phyloP scores from a whole-genome alignment of 192 early-diverging fungal genomes.

The Linnemannia schmuckeri region DNA sequence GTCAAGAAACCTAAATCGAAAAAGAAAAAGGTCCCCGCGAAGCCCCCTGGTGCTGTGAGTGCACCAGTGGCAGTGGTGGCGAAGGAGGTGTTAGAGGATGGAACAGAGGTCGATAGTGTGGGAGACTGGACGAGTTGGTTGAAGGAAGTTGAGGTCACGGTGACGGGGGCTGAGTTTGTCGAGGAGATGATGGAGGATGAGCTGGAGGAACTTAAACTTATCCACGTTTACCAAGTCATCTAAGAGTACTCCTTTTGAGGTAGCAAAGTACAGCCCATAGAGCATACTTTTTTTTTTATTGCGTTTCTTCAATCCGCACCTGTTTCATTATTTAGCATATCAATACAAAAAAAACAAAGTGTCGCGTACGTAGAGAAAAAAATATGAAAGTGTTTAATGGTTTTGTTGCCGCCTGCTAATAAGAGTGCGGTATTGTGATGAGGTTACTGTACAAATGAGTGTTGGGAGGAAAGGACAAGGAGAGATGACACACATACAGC shows the following conservation, averaged over 20 bases:
- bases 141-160: constrained; percentile 63
- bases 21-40: constrained; percentile 58
- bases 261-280: background rate
- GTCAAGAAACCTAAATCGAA: constrained; percentile 45
- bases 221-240: constrained; percentile 69
- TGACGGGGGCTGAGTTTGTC: constrained; percentile 61
- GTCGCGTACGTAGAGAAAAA: too few species aligned
- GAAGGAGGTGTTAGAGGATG: background rate
- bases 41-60: constrained; percentile 42
- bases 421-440: too few species aligned
- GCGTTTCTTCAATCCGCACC: background rate
- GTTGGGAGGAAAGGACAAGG: too few species aligned
- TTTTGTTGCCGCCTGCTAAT: too few species aligned
- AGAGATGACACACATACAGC: too few species aligned
- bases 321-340: background rate
- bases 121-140: constrained; percentile 60
- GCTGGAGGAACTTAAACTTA: constrained; percentile 62
- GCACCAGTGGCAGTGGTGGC: background rate
- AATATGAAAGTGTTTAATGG: too few species aligned
- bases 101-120: background rate
- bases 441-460: too few species aligned
- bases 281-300: background rate
- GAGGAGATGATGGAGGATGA: constrained; percentile 67
- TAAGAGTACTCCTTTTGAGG: constrained; percentile 22
- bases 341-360: background rate